A percentile compares a stretch with the other conserved stretches of the same genome.
Conservation (phyloP, 129 eudicot genomes). For the Chrysanthemum makinoi region DNA sequence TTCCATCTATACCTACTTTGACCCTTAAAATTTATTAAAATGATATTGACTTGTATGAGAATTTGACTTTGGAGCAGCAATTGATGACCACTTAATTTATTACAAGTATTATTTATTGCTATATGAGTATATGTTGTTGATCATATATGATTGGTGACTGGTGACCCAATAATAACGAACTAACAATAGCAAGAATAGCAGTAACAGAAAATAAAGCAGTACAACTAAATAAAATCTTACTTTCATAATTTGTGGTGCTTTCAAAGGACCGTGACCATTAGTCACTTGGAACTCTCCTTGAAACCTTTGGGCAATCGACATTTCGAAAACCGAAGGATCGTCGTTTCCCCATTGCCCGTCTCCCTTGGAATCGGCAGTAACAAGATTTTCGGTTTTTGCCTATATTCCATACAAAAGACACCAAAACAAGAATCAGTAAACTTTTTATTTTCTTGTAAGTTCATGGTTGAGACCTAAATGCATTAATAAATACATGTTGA, state of each 20-base stretch:
- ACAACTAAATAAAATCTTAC: constrained; percentile 27
- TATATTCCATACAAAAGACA: not conserved
- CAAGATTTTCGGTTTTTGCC: constrained; percentile 49
- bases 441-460: not conserved
- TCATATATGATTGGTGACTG: not conserved
- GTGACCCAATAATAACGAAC: not conserved
- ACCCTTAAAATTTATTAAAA: not conserved
- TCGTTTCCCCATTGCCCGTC: constrained; percentile 46
- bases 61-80: constrained; percentile 1
- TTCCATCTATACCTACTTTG: too few species aligned
- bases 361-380: constrained; percentile 66
- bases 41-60: constrained; percentile 5
- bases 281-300: constrained; percentile 75
- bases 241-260: constrained; percentile 63
- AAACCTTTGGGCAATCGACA: constrained; percentile 19
- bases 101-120: not conserved
- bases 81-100: not conserved
- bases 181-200: too few species aligned
- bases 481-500: not conserved
- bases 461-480: not conserved
- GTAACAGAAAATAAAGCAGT: too few species aligned
- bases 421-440: constrained; percentile 1
- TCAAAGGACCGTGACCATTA: constrained; percentile 61
- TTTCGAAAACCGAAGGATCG: constrained; percentile 61
- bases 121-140: not conserved